A percentile compares a stretch with the other conserved stretches of the same genome.
Conservation (phyloP, 2,329 filamentous ascomycete genomes). For the Bipolaris zeicola region DNA sequence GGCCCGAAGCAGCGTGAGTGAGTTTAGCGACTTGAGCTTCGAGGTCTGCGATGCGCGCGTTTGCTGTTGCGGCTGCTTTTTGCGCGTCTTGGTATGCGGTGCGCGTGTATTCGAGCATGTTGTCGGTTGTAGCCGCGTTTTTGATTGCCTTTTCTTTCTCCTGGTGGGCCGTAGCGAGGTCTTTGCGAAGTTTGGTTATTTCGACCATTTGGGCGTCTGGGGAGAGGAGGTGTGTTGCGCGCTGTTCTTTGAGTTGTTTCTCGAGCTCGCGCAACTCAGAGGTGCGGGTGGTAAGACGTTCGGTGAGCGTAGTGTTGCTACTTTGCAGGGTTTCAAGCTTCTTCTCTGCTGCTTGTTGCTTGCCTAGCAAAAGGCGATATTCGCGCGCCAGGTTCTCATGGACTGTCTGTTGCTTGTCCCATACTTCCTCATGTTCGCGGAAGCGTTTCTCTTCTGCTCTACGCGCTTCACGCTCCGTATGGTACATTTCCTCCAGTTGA, state of each 20-base stretch:
- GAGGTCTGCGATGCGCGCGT: constrained; percentile 19
- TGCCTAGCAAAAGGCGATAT: constrained; percentile 24
- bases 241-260: constrained; percentile 27
- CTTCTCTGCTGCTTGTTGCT: constrained; percentile 23
- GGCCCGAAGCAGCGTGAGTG: constrained; percentile 22
- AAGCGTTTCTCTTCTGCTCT: constrained; percentile 19
- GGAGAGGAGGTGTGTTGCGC: constrained; percentile 24
- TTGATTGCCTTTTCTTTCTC: constrained; percentile 38
- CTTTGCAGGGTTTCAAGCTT: constrained; percentile 23
- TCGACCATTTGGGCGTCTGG: constrained; percentile 30
- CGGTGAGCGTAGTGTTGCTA: constrained; percentile 22
- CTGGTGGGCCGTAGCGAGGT: constrained; percentile 25
- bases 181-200: constrained; percentile 30
- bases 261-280: constrained; percentile 19
- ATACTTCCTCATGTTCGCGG: constrained; percentile 23
- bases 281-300: constrained; percentile 23
- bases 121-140: constrained; percentile 37
- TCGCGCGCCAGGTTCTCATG: constrained; percentile 33
- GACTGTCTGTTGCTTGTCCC: constrained; percentile 33
- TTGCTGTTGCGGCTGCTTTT: constrained; percentile 16
- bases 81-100: constrained; percentile 57
- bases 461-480: constrained; percentile 15
- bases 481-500: constrained; percentile 7
- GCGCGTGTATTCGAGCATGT: constrained; percentile 63
- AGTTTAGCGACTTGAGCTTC: constrained; percentile 21